Percentiles rank a stretch among this genome's conserved stretches.
phyloP scores from a whole-genome alignment of 2,329 filamentous ascomycete species.

The Cladosporium sp. region DNA sequence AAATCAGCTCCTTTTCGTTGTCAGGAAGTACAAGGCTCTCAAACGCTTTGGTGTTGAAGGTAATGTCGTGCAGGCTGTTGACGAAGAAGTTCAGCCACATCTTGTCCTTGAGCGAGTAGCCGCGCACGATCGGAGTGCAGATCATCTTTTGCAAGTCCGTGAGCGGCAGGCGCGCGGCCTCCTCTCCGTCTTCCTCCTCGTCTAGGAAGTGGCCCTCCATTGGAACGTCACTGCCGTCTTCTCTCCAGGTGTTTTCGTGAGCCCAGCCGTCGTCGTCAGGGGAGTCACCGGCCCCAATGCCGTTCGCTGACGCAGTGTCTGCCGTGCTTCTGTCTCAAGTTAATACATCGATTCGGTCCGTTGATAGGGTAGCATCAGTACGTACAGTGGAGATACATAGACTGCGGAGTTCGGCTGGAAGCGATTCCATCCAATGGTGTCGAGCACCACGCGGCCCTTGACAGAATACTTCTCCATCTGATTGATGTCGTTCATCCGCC shows the following conservation, averaged over 20 bases:
- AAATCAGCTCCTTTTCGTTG: slow-evolving; percentile 43
- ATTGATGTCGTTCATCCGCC: slow-evolving; percentile 28
- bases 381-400: slow-evolving; percentile 33
- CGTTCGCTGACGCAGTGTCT: not conserved
- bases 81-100: slow-evolving; percentile 38
- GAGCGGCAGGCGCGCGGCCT: slow-evolving; percentile 19
- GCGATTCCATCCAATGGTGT: slow-evolving; percentile 43
- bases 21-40: slow-evolving; percentile 43
- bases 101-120: slow-evolving; percentile 38
- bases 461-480: slow-evolving; percentile 37
- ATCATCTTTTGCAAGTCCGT: slow-evolving; percentile 30
- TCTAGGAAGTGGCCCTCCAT: slow-evolving; percentile 27
- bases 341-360: too few species aligned
- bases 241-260: slow-evolving; percentile 11
- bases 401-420: slow-evolving; percentile 41
- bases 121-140: slow-evolving; percentile 27
- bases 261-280: slow-evolving; percentile 18
- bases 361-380: not conserved
- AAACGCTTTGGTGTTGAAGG: slow-evolving; percentile 42
- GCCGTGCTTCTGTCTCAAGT: not conserved
- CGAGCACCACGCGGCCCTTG: slow-evolving; percentile 47
- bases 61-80: slow-evolving; percentile 36
- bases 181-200: slow-evolving; percentile 20
- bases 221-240: slow-evolving; percentile 25
- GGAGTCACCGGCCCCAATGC: slow-evolving; percentile 14